A percentile compares a stretch with the other conserved stretches of the same genome.
Evolutionary conservation across 495 filamentous ascomycete genomes (phyloP).

Genomic region (Aspergillus ellipticus): DNA sequence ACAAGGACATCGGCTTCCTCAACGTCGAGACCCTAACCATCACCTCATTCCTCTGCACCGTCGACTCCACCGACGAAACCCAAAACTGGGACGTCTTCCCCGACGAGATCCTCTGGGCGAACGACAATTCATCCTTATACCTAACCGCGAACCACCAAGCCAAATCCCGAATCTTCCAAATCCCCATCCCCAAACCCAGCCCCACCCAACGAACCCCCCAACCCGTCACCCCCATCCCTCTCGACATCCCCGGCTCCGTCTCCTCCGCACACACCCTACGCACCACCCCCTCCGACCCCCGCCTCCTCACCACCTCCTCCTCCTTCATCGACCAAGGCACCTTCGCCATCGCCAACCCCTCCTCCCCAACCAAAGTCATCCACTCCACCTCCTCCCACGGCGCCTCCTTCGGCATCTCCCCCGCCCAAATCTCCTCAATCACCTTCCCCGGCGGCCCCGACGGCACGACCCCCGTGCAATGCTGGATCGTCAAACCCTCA

Average conservation of each 20-base stretch:
- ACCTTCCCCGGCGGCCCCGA: neutral
- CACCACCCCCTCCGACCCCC: neutral
- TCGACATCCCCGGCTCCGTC: neutral
- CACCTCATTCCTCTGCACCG: neutral
- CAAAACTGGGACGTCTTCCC: neutral
- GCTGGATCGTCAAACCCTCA: neutral
- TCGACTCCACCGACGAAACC: neutral
- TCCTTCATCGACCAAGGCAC: constrained; percentile 1
- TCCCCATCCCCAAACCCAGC: neutral
- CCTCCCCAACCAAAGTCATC: neutral
- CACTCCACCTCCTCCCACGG: neutral
- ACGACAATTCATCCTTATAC: neutral
- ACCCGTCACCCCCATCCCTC: neutral
- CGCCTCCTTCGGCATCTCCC: neutral
- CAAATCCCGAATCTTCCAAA: neutral
- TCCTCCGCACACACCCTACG: neutral
- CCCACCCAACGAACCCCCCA: neutral
- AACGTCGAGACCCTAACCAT: neutral
- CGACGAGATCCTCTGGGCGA: neutral
- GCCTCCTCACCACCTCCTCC: neutral
- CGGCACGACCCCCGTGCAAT: neutral
- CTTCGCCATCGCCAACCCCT: neutral
- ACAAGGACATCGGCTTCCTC: neutral
- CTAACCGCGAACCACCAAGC: neutral
- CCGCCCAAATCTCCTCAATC: neutral